Base-by-base conservation (phyloP, 192 early-diverging fungal species). In the Entomortierella chlamydospora region DNA sequence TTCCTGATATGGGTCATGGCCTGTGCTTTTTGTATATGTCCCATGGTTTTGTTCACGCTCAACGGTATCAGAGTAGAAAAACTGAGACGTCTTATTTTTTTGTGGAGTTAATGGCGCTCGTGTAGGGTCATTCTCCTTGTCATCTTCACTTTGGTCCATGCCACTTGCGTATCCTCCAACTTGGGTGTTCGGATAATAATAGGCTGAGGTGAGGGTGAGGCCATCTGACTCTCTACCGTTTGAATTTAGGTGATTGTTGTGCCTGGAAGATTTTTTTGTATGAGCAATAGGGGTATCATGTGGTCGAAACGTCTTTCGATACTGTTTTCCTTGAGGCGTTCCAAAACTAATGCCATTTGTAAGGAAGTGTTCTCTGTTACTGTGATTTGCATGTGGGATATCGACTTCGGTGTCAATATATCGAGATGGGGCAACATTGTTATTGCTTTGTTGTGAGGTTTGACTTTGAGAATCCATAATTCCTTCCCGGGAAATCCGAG, bases 201-300 rank as follows among this genome's bases (percentile, higher is more conserved):
- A 51, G 57, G 45, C 29, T 43, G 55, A 68, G 42, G 55, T 28
- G 18, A 28, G 55, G 42, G 55, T 28, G 18, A 28, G 55, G 23
- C 57, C 56, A 69, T 3, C 57, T 59, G 67, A 69, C 45, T 12
- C 57, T 22, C 22, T 26, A 28, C 54, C 42, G 64, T 67, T 42
- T 34, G 34, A 39, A 10, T 23, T 20, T 17, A 3, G 25, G 25
- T 13, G n/a, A 45, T 43, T 66, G 33, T 52, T 37, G 65, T 29
- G 20, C 39, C 29, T 68, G 41, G 29, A 42, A 1, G 42, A 33
- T 13, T 41, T 23, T 15, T 55, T 63, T n/a, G 58, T 63, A 34
- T 9, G 45, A 10, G 72, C 55, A 49, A 73, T 53, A 56, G 72
- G 61, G 61, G 72, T 73, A 66, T 66, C 63, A 55, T 60, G 57